Evolutionary conservation across 2,329 filamentous ascomycete species (phyloP).

Genomic region (Mycogone perniciosa): DNA sequence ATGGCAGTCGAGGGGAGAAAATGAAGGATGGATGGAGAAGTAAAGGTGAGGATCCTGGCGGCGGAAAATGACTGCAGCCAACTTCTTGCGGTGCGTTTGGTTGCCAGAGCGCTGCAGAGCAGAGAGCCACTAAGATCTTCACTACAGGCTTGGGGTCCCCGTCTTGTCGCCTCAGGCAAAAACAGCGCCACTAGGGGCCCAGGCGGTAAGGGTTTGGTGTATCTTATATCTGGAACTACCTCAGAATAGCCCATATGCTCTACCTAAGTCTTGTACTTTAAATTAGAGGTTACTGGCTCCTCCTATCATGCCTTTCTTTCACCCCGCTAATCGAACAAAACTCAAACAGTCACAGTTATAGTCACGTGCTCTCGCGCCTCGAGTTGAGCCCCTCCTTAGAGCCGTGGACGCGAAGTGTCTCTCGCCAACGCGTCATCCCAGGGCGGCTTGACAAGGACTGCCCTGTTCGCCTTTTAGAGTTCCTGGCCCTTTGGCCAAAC

Average conservation of each 20-base stretch:
- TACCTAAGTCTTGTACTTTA: neutral
- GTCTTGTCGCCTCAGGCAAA: constrained; percentile 11
- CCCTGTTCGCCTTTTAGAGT: neutral
- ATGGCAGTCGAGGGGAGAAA: constrained; percentile 3
- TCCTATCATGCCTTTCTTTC: neutral
- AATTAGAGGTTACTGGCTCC: neutral
- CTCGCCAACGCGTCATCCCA: constrained; percentile 4
- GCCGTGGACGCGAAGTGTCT: neutral
- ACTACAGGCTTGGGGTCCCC: constrained; percentile 1
- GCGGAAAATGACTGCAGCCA: constrained; percentile 8
- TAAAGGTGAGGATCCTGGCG: neutral
- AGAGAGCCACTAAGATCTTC: constrained; percentile 2
- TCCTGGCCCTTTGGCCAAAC: neutral
- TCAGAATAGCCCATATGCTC: neutral
- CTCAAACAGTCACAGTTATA: neutral
- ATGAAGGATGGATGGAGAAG: constrained; percentile 8
- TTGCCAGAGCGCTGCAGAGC: constrained; percentile 9
- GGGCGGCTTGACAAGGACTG: too few relatives aligned
- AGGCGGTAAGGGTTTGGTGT: neutral
- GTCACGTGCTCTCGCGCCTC: constrained; percentile 1
- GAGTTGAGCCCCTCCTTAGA: neutral
- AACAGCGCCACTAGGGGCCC: neutral
- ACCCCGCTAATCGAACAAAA: neutral
- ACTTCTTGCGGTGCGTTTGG: constrained; percentile 2
- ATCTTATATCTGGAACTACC: neutral